Conservation (phyloP, 2,329 filamentous ascomycete species). For the Phialophora expanda region DNA sequence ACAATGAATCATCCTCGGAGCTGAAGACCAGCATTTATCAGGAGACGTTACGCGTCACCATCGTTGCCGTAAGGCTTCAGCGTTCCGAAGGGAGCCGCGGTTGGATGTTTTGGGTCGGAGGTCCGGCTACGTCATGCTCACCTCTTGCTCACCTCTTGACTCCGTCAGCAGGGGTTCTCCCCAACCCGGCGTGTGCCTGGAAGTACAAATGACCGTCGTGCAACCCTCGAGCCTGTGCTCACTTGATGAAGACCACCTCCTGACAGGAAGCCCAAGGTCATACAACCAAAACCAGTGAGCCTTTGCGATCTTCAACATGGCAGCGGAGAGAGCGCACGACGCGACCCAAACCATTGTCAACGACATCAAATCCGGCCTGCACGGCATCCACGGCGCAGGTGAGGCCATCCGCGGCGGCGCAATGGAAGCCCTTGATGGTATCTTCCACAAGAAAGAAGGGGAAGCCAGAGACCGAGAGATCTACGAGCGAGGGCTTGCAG, state of each 20-base stretch:
- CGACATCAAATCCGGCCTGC: constrained; percentile 25
- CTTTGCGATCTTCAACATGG: background rate
- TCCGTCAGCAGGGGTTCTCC: background rate
- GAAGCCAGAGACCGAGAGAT: constrained; percentile 47
- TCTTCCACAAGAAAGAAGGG: constrained; percentile 47
- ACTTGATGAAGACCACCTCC: background rate
- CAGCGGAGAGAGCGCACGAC: constrained; percentile 19
- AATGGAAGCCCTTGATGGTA: constrained; percentile 47
- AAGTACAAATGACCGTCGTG: background rate
- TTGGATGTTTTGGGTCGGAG: background rate
- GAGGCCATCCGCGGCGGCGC: constrained; percentile 49
- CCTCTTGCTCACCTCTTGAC: constrained; percentile 9
- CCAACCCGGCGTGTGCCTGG: background rate
- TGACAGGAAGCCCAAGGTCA: background rate
- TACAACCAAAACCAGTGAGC: background rate
- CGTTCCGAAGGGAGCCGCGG: background rate
- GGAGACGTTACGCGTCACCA: background rate
- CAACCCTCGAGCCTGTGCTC: background rate
- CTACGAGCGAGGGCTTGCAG: constrained; percentile 42
- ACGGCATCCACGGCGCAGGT: constrained; percentile 46
- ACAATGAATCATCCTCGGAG: background rate
- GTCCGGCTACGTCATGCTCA: constrained; percentile 16
- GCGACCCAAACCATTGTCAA: constrained; percentile 19
- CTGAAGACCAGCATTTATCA: background rate
- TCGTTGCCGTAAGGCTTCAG: background rate